A percentile compares a stretch with the other conserved stretches of the same genome.
phyloP scores from a whole-genome alignment of 257 asterid genomes.

The Petunia axillaris region DNA sequence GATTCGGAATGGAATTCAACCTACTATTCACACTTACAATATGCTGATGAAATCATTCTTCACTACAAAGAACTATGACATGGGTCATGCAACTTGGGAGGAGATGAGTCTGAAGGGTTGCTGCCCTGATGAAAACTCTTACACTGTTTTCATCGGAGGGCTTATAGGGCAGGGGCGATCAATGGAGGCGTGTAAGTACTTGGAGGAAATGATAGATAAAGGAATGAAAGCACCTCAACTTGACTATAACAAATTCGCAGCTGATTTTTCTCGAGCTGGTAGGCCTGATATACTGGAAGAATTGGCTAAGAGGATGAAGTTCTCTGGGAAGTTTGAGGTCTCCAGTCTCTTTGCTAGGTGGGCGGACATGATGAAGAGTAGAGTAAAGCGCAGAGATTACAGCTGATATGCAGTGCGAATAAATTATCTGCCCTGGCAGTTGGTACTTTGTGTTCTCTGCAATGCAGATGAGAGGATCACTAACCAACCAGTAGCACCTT shows the following conservation, averaged over 20 bases:
- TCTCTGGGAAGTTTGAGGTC: constrained; percentile 62
- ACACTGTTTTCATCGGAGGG: constrained; percentile 70
- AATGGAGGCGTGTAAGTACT: constrained; percentile 61
- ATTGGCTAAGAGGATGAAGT: constrained; percentile 59
- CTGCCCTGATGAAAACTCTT: constrained; percentile 91
- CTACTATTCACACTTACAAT: constrained; percentile 77
- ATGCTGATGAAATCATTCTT: constrained; percentile 86
- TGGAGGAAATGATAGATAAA: constrained; percentile 83
- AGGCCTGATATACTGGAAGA: constrained; percentile 55
- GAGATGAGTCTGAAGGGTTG: constrained; percentile 84
- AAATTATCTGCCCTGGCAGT: constrained; percentile 2
- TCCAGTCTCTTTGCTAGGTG: constrained; percentile 53
- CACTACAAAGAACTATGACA: constrained; percentile 54
- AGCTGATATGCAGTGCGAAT: not conserved
- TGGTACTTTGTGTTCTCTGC: not conserved
- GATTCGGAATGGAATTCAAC: constrained; percentile 54
- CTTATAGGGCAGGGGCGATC: constrained; percentile 75
- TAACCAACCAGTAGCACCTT: not conserved
- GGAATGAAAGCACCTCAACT: constrained; percentile 89
- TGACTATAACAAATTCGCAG: constrained; percentile 62
- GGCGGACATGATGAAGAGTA: constrained; percentile 56
- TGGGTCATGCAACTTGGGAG: constrained; percentile 78
- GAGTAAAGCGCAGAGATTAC: constrained; percentile 35
- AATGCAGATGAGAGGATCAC: constrained; percentile 21
- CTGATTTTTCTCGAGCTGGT: constrained; percentile 61